Base-by-base conservation (phyloP, 2,329 filamentous ascomycete species). In the Verticillium dahliae region DNA sequence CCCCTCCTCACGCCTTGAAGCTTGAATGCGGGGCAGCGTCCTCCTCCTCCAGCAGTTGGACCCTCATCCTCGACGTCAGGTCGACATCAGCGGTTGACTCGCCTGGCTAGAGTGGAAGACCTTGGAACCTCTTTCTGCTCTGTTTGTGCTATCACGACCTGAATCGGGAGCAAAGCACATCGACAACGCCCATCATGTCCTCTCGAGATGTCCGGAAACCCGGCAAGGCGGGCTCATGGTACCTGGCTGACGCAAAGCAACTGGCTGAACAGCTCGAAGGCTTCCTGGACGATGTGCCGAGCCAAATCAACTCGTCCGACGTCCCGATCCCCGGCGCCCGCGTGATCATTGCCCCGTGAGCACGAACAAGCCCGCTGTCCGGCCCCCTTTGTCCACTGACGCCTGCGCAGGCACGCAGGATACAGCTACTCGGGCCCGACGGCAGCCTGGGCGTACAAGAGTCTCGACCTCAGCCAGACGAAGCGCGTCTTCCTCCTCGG, bases 381-480 rank as follows among this genome's bases (percentile, higher is more conserved):
- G 6, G 15, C 35, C 33, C 35, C 54, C 41, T 35, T 39, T 59
- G 39, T 45, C 63, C 63, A 58, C 64, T 71, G 58, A 59, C 33
- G n/a, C 34, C 15, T 38, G 22, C 37, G 13, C 67, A 97, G 94
- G 63, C 95, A 99, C 74, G 95, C 95, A 63, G 95, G 95, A 64
- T 99, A 97, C 77, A 80, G 85, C 1, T 98, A 94, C 80, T 99
- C 95, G 4, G 95, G 95, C 7, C 85, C 88, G 45, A 94, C 92
- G 67, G 95, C 95, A 54, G 95, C 93, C 54, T 98, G 92, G 88
- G 95, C 95, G 9, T 99, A 98, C 78, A 95, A 91, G 75, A 85
- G 85, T 6, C 87, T 96, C 58, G 92, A 98, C 73, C 82, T 98
- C 61, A 88, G 86, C 63, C 85, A 86, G 64, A 89, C 88, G 31